Conservation (phyloP, 768 basidiomycete species). For the Cystobasidium tubakii region DNA sequence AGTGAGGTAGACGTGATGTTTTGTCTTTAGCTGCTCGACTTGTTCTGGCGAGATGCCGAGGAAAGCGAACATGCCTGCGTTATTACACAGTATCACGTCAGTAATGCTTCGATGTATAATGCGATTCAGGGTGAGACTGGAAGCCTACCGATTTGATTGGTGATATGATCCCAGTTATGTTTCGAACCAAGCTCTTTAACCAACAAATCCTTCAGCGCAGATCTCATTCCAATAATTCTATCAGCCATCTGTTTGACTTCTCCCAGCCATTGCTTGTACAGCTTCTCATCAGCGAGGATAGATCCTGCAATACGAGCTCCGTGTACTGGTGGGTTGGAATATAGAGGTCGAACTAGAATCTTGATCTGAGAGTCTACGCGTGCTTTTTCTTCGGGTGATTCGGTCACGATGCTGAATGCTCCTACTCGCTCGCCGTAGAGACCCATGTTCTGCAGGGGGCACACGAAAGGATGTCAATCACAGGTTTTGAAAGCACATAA, state of each 20-base stretch:
- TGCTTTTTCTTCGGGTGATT: conserved; percentile 61
- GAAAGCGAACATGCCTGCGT: conserved; percentile 41
- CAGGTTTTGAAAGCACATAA: too few relatives aligned
- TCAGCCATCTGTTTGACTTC: conserved; percentile 90
- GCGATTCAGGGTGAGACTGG: too few relatives aligned
- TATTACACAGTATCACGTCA: neutral
- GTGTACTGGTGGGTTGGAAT: conserved; percentile 89
- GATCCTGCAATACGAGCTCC: conserved; percentile 83
- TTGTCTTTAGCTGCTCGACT: conserved; percentile 44
- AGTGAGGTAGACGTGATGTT: conserved; percentile 47
- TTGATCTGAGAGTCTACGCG: conserved; percentile 67
- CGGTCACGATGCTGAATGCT: conserved; percentile 76
- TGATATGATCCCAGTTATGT: conserved; percentile 92
- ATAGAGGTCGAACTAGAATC: conserved; percentile 74
- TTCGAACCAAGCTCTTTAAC: conserved; percentile 76
- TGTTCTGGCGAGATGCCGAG: conserved; percentile 46
- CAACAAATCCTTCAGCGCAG: conserved; percentile 66
- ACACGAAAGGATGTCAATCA: too few relatives aligned
- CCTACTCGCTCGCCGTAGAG: conserved; percentile 91
- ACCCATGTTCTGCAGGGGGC: conserved; percentile 76
- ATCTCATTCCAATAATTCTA: conserved; percentile 86
- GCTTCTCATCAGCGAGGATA: conserved; percentile 66
- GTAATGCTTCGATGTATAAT: too few relatives aligned
- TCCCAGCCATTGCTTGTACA: conserved; percentile 72
- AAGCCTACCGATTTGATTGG: conserved; percentile 95